phyloP scores from a whole-genome alignment of 345 rosid species.

The Firmiana major region DNA sequence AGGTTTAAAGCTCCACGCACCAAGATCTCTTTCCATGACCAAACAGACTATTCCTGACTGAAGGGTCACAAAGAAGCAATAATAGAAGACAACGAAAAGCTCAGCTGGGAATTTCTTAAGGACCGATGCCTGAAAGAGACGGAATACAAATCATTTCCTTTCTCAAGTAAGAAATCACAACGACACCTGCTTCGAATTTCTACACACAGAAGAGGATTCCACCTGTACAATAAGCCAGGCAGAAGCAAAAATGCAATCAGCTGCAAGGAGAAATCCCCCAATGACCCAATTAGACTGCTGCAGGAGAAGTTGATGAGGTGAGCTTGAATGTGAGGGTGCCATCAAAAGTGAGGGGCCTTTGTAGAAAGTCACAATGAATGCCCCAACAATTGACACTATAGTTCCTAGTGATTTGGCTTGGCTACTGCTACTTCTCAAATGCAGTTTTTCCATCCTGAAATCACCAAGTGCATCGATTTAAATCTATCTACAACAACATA shows the following conservation, averaged over 20 bases:
- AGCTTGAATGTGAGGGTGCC: slow-evolving; percentile 10
- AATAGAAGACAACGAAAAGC: slow-evolving; percentile 37
- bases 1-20: slow-evolving; percentile 42
- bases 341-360: slow-evolving; percentile 40
- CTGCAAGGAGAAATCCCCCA: slow-evolving; percentile 42
- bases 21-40: slow-evolving; percentile 28
- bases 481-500: neutral
- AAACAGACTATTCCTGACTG: slow-evolving; percentile 42
- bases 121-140: slow-evolving; percentile 24
- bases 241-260: slow-evolving; percentile 35
- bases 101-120: slow-evolving; percentile 42
- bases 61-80: slow-evolving; percentile 47
- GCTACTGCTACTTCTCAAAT: slow-evolving; percentile 32
- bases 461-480: slow-evolving; percentile 4
- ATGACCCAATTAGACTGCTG: slow-evolving; percentile 35
- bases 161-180: neutral
- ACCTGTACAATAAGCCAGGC: slow-evolving; percentile 43
- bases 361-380: slow-evolving; percentile 38
- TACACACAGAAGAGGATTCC: neutral
- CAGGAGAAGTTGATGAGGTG: slow-evolving; percentile 11
- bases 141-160: neutral
- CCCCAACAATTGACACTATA: slow-evolving; percentile 40
- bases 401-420: slow-evolving; percentile 39
- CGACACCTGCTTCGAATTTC: neutral
- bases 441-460: slow-evolving; percentile 44